Evolutionary conservation across 441 rosid species (phyloP).

Genomic region (Eruca vesicaria): DNA sequence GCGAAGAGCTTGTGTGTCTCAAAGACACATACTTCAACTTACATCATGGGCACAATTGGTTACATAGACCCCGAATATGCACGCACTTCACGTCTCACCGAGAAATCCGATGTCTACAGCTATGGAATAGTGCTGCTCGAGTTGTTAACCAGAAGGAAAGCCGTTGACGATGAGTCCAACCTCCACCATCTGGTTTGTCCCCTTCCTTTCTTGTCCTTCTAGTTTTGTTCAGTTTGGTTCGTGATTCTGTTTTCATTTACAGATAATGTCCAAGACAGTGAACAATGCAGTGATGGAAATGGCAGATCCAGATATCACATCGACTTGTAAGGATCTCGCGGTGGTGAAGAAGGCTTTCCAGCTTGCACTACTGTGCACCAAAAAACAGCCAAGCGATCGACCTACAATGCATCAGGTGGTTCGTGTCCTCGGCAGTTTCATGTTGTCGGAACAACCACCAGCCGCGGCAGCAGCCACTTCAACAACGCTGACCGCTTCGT

Average conservation of each 20-base stretch:
- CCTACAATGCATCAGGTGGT: constrained; percentile 94
- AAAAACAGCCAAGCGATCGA: constrained; percentile 77
- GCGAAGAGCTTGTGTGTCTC: constrained; percentile 84
- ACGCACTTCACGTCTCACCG: constrained; percentile 89
- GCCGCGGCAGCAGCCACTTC: constrained; percentile 28
- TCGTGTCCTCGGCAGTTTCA: constrained; percentile 74
- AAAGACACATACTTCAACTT: constrained; percentile 83
- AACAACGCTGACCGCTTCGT: constrained; percentile 46
- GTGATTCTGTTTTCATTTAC: not conserved
- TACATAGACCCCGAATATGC: constrained; percentile 98
- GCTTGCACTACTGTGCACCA: constrained; percentile 83
- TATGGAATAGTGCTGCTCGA: constrained; percentile 93
- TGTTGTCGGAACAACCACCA: constrained; percentile 46
- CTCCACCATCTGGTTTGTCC: constrained; percentile 87
- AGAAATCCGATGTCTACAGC: constrained; percentile 93
- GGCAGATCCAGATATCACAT: constrained; percentile 68
- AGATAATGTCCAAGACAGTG: constrained; percentile 87
- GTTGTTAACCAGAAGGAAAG: constrained; percentile 85
- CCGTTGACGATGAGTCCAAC: constrained; percentile 90
- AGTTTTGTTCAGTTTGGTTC: not conserved
- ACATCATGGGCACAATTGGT: constrained; percentile 91
- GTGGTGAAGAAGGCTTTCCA: constrained; percentile 88
- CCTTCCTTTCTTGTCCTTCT: not conserved
- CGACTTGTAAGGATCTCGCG: constrained; percentile 77
- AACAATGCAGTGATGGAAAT: constrained; percentile 90